These are phyloP conservation scores for Alternaria consortialis DNA, from an alignment of 2,329 filamentous ascomycete genomes.

Conservation along the genomic window DNA sequence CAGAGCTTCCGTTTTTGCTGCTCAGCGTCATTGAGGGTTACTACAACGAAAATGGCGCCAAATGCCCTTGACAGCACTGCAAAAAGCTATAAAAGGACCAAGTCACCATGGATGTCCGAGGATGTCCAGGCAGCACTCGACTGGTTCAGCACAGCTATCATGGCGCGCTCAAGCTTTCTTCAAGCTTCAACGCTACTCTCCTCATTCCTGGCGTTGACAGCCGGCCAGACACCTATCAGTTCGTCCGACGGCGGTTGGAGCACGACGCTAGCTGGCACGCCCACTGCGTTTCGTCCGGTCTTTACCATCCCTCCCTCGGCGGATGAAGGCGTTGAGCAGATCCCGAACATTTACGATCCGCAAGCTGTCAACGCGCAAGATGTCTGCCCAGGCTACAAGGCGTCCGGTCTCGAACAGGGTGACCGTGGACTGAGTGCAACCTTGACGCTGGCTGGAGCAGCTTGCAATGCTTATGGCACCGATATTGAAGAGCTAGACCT, in stretches of 20 bases:
- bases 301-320: slow-evolving; percentile 52
- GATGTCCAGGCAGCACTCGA: slow-evolving; percentile 16
- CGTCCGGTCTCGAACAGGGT: slow-evolving; percentile 59
- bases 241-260: slow-evolving; percentile 32
- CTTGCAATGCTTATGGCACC: slow-evolving; percentile 79
- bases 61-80: background rate
- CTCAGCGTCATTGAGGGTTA: slow-evolving; percentile 23
- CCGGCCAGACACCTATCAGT: slow-evolving; percentile 30
- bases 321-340: slow-evolving; percentile 42
- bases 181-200: slow-evolving; percentile 34
- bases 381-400: slow-evolving; percentile 69
- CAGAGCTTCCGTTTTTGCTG: slow-evolving; percentile 7
- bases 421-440: slow-evolving; percentile 61
- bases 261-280: slow-evolving; percentile 38
- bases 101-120: background rate
- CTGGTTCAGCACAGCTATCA: slow-evolving; percentile 25
- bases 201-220: slow-evolving; percentile 35
- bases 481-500: slow-evolving; percentile 74
- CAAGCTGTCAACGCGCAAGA: slow-evolving; percentile 69
- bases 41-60: slow-evolving; percentile 8
- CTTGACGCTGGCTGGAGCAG: slow-evolving; percentile 61
- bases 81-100: slow-evolving; percentile 10
- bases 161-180: slow-evolving; percentile 38
- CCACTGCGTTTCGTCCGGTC: slow-evolving; percentile 40
- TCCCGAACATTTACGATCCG: slow-evolving; percentile 72